Conservation (phyloP, 2,329 filamentous ascomycete species). For the Ciborinia camelliae region DNA sequence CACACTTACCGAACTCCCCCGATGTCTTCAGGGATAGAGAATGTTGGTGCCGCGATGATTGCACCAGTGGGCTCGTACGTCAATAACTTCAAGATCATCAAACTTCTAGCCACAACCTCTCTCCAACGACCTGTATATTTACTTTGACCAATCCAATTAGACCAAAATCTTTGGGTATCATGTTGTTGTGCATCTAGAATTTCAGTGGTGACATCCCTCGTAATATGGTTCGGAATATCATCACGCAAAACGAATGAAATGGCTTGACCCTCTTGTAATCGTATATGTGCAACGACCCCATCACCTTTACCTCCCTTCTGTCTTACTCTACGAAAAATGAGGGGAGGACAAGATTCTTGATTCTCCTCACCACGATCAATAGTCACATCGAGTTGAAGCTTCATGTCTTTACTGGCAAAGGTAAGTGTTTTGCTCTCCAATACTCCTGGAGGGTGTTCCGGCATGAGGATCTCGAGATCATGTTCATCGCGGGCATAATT, state of each 20-base stretch:
- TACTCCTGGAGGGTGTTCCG: conserved; percentile 41
- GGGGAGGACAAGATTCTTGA: conserved; percentile 47
- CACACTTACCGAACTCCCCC: conserved; percentile 52
- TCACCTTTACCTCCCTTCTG: conserved; percentile 54
- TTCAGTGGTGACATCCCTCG: conserved; percentile 53
- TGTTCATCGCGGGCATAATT: conserved; percentile 65
- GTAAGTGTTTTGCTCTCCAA: conserved; percentile 56
- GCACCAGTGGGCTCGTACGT: conserved; percentile 77
- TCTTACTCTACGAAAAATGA: conserved; percentile 54
- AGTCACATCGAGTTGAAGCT: conserved; percentile 65
- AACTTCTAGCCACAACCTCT: conserved; percentile 66
- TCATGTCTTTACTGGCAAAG: conserved; percentile 57
- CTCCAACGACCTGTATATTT: conserved; percentile 70
- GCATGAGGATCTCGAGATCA: conserved; percentile 52
- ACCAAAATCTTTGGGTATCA: conserved; percentile 70
- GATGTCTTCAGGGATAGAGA: conserved; percentile 72
- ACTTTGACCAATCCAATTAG: conserved; percentile 67
- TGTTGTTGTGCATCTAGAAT: conserved; percentile 62
- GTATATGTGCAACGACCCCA: conserved; percentile 59
- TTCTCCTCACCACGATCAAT: conserved; percentile 57
- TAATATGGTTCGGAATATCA: conserved; percentile 56
- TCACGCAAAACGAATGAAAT: conserved; percentile 67
- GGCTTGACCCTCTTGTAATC: conserved; percentile 62
- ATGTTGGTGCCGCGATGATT: conserved; percentile 73
- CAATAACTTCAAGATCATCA: conserved; percentile 72